These are phyloP conservation scores for Aspergillus nomiae DNA, from an alignment of 2,329 filamentous ascomycete genomes.

Conservation along the genomic window DNA sequence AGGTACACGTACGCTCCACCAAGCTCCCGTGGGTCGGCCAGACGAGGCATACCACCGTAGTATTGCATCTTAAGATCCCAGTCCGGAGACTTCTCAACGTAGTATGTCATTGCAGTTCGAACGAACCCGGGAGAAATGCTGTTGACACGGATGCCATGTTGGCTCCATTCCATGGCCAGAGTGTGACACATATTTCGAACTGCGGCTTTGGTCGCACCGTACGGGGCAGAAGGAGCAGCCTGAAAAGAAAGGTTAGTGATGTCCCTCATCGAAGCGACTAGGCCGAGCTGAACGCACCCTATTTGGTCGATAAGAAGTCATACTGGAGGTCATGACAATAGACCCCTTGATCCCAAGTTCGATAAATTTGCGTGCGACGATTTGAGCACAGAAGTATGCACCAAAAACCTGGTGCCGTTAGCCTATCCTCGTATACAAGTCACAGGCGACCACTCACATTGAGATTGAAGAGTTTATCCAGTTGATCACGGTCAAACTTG, in stretches of 20 bases:
- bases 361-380: conserved; percentile 40
- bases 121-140: conserved; percentile 50
- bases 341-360: conserved; percentile 41
- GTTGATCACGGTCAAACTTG: conserved; percentile 43
- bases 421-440: neutral
- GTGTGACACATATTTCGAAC: conserved; percentile 33
- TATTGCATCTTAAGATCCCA: conserved; percentile 61
- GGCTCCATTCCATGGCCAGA: conserved; percentile 53
- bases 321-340: conserved; percentile 51
- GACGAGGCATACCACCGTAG: conserved; percentile 58
- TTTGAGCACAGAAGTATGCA: conserved; percentile 34
- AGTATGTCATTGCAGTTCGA: conserved; percentile 51
- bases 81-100: conserved; percentile 55
- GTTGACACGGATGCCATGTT: conserved; percentile 45
- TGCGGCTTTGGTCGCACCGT: conserved; percentile 50
- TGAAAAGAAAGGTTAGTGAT: conserved; percentile 1
- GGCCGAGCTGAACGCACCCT: conserved; percentile 24
- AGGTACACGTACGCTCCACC: conserved; percentile 61
- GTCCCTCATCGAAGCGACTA: neutral
- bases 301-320: conserved; percentile 54
- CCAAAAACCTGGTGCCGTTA: conserved; percentile 23
- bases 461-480: conserved; percentile 48
- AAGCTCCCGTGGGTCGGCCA: conserved; percentile 57
- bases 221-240: conserved; percentile 55
- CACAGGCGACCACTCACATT: conserved; percentile 34